These are phyloP conservation scores for Coniosporium tulheliwenetii DNA, from an alignment of 2,329 filamentous ascomycete species.

Conservation along the genomic window DNA sequence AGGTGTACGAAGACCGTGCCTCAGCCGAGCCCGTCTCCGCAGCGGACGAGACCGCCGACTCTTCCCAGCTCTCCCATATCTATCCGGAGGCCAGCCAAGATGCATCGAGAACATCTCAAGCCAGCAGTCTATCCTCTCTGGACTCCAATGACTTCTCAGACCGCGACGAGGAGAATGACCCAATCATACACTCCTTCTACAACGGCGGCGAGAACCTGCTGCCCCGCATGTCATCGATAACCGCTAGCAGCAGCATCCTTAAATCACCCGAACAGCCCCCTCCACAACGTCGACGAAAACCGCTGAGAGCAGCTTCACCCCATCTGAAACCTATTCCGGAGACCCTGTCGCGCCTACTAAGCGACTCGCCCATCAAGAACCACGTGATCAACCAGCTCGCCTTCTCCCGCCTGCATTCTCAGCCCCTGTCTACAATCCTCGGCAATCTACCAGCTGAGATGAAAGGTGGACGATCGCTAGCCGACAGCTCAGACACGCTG, in stretches of 20 bases:
- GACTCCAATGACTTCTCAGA: slow-evolving; percentile 53
- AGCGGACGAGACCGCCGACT: background rate
- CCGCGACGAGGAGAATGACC: slow-evolving; percentile 87
- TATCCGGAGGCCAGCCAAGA: background rate
- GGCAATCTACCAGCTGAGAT: slow-evolving; percentile 59
- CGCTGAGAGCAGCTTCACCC: slow-evolving; percentile 8
- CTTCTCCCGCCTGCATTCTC: slow-evolving; percentile 82
- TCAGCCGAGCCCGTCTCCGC: slow-evolving; percentile 33
- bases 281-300: slow-evolving; percentile 3
- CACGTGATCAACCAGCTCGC: slow-evolving; percentile 92
- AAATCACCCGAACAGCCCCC: slow-evolving; percentile 11
- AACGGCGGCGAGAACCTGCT: slow-evolving; percentile 77
- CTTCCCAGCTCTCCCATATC: background rate
- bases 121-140: slow-evolving; percentile 6
- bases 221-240: slow-evolving; percentile 66
- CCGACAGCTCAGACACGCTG: slow-evolving; percentile 2
- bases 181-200: slow-evolving; percentile 80
- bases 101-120: background rate
- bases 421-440: slow-evolving; percentile 78
- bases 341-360: slow-evolving; percentile 14
- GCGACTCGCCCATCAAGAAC: slow-evolving; percentile 46
- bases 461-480: slow-evolving; percentile 14
- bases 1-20: slow-evolving; percentile 60
- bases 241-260: slow-evolving; percentile 45
- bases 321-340: slow-evolving; percentile 10